Evolutionary conservation across 2,329 filamentous ascomycete species (phyloP).

Genomic region (Colletotrichum brevisporum): DNA sequence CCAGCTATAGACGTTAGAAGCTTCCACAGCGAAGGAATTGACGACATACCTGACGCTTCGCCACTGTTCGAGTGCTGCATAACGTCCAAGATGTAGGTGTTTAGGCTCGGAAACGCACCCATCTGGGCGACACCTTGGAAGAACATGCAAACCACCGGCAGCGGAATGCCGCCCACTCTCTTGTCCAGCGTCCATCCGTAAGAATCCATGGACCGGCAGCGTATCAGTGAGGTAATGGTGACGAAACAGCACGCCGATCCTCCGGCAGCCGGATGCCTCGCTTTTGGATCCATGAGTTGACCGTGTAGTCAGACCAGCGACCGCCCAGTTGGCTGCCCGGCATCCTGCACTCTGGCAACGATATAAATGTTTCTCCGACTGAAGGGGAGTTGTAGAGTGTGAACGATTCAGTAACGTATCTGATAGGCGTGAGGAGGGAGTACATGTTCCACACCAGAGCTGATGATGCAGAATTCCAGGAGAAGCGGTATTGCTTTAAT

Average conservation of each 20-base stretch:
- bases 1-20: constrained; percentile 80
- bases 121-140: constrained; percentile 81
- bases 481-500: too few species aligned
- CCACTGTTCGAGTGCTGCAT: constrained; percentile 66
- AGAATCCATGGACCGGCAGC: too few species aligned
- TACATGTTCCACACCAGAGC: constrained; percentile 82
- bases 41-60: not conserved
- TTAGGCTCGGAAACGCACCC: constrained; percentile 81
- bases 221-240: too few species aligned
- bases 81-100: constrained; percentile 87
- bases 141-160: constrained; percentile 82
- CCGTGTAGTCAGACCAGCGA: constrained; percentile 76
- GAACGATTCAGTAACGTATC: constrained; percentile 83
- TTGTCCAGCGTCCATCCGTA: constrained; percentile 69
- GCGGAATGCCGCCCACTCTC: constrained; percentile 64
- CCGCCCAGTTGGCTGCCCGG: constrained; percentile 79
- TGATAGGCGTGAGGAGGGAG: constrained; percentile 73
- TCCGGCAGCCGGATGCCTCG: constrained; percentile 75
- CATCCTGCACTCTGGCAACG: constrained; percentile 80
- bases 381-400: constrained; percentile 74
- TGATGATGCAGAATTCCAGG: too few species aligned
- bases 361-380: constrained; percentile 81
- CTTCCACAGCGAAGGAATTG: constrained; percentile 55
- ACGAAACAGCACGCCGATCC: too few species aligned
- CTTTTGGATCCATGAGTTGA: constrained; percentile 74